phyloP scores from a whole-genome alignment of 1,284 basidiomycete species.

The Boletus sp. region DNA sequence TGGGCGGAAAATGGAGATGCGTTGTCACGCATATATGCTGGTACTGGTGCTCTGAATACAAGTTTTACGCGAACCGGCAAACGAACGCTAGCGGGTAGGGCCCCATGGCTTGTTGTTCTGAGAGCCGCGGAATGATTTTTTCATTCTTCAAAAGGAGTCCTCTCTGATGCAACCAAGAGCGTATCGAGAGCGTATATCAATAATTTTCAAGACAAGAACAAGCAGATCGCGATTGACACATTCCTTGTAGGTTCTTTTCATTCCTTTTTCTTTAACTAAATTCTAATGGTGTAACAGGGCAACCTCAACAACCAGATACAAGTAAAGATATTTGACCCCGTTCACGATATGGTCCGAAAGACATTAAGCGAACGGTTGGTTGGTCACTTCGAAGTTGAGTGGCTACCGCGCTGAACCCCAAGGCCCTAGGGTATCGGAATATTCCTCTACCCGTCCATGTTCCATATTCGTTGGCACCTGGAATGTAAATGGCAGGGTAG shows the following conservation, averaged over 20 bases:
- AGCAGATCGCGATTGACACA: slow-evolving; percentile 94
- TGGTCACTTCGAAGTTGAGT: slow-evolving; percentile 12
- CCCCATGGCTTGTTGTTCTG: not conserved
- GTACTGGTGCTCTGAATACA: slow-evolving; percentile 95
- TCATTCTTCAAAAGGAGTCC: slow-evolving; percentile 53
- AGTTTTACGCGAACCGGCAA: slow-evolving; percentile 94
- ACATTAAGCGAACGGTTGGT: slow-evolving; percentile 70
- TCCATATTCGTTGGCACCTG: slow-evolving; percentile 88
- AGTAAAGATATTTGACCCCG: slow-evolving; percentile 91
- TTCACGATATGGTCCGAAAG: slow-evolving; percentile 81
- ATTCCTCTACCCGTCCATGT: slow-evolving; percentile 74
- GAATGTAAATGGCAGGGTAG: slow-evolving; percentile 90
- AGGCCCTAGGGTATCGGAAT: slow-evolving; percentile 68
- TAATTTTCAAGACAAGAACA: slow-evolving; percentile 95
- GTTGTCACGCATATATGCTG: slow-evolving; percentile 89
- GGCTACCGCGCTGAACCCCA: not conserved
- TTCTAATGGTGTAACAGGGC: slow-evolving; percentile 50
- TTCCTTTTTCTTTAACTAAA: not conserved
- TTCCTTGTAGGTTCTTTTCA: slow-evolving; percentile 63
- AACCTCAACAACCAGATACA: slow-evolving; percentile 85
- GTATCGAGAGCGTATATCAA: slow-evolving; percentile 95
- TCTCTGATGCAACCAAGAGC: slow-evolving; percentile 96
- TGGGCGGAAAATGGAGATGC: slow-evolving; percentile 98
- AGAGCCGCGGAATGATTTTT: slow-evolving; percentile 8
- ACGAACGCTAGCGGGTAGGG: slow-evolving; percentile 77